Percentiles rank a stretch among this genome's conserved stretches.
Conservation (phyloP, 2,329 filamentous ascomycete genomes). For the Pseudogymnoascus sp. region DNA sequence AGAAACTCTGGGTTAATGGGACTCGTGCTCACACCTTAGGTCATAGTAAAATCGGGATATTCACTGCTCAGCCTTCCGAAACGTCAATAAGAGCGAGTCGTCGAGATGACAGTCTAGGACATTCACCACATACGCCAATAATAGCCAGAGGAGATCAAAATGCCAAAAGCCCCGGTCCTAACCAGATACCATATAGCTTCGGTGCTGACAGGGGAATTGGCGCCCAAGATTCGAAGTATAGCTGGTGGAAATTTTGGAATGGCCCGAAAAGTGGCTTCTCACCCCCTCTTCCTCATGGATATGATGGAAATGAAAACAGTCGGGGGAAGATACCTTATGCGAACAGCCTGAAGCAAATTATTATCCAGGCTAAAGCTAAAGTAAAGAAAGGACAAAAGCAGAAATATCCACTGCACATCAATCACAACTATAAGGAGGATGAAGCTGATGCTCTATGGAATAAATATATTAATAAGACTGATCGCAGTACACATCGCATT, state of each 20-base stretch:
- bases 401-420: slow-evolving; percentile 55
- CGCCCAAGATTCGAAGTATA: not conserved
- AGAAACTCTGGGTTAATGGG: not conserved
- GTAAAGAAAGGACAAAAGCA: slow-evolving; percentile 18
- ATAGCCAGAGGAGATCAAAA: not conserved
- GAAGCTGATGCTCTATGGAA: slow-evolving; percentile 68
- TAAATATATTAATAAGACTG: slow-evolving; percentile 70
- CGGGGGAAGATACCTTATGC: not conserved
- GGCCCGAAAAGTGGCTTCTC: not conserved
- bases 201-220: not conserved
- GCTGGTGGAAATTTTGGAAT: slow-evolving; percentile 9
- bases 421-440: slow-evolving; percentile 53
- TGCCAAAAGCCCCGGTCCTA: not conserved
- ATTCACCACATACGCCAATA: not conserved
- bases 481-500: slow-evolving; percentile 78
- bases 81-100: not conserved
- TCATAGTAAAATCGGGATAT: not conserved
- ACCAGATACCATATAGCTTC: not conserved
- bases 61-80: not conserved
- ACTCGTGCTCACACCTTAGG: not conserved
- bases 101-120: not conserved
- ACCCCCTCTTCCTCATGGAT: slow-evolving; percentile 8
- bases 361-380: not conserved
- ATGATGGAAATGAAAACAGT: not conserved
- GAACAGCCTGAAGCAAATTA: not conserved